Evolutionary conservation across 2,329 filamentous ascomycete species (phyloP).

Genomic region (Ophiostoma ips): DNA sequence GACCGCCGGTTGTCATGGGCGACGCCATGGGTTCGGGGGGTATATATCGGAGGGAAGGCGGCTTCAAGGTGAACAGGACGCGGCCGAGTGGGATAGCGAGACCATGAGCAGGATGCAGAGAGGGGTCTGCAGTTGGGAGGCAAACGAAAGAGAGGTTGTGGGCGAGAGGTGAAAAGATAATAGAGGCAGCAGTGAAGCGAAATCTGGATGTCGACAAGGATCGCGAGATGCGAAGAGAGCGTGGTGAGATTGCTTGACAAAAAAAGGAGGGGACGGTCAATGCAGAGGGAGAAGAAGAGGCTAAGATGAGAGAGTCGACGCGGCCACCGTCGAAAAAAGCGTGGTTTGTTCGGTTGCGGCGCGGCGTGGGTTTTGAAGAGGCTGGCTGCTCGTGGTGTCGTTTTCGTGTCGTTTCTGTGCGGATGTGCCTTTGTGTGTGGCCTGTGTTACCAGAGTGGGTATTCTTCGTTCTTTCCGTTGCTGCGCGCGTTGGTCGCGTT

Average conservation of each 20-base stretch:
- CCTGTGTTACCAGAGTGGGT: background rate
- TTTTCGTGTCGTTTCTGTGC: slow-evolving; percentile 12
- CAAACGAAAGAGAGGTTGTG: background rate
- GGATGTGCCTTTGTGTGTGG: background rate
- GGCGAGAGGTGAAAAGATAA: background rate
- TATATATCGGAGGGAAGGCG: background rate
- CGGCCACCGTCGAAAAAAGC: background rate
- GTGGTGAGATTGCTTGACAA: background rate
- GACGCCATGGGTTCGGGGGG: slow-evolving; percentile 12
- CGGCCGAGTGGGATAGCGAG: background rate
- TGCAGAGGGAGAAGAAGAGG: background rate
- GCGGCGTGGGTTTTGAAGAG: slow-evolving; percentile 13
- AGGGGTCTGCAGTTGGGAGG: background rate
- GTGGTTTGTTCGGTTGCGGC: background rate
- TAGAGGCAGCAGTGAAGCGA: background rate
- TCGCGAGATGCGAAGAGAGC: background rate
- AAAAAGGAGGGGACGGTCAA: background rate
- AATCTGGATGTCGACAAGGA: background rate
- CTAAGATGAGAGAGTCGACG: background rate
- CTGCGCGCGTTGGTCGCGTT: slow-evolving; percentile 14
- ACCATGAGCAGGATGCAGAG: slow-evolving; percentile 1
- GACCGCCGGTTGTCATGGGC: slow-evolving; percentile 11
- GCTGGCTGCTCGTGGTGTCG: slow-evolving; percentile 10
- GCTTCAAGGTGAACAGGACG: background rate
- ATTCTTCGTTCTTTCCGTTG: slow-evolving; percentile 3